Conservation (phyloP, 208 protist genomes). For the Leptomonas seymouri region DNA sequence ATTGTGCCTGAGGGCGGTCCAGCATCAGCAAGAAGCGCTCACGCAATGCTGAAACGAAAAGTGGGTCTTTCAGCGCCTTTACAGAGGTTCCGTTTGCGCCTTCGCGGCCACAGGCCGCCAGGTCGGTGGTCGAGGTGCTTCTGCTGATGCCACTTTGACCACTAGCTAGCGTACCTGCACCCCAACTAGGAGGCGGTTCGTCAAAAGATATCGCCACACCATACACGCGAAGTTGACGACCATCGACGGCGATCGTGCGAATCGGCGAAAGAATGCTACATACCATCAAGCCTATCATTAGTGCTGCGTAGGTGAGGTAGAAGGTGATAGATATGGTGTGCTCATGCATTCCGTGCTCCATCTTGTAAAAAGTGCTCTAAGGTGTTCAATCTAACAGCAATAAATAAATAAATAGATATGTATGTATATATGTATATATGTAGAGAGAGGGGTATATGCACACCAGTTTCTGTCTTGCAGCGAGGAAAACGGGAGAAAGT, state of each 20-base stretch:
- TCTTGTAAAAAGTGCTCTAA: background rate
- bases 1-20: too few relatives aligned
- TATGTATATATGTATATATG: too few relatives aligned
- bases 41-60: too few relatives aligned
- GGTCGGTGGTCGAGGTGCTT: too few relatives aligned
- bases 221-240: constrained; percentile 32
- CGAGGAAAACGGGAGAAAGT: too few relatives aligned
- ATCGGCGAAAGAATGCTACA: constrained; percentile 54
- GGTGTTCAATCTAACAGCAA: background rate
- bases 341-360: constrained; percentile 39
- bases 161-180: background rate
- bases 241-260: constrained; percentile 24
- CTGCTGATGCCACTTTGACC: too few relatives aligned
- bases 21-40: too few relatives aligned
- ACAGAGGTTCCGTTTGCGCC: too few relatives aligned
- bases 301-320: constrained; percentile 39
- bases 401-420: constrained; percentile 22
- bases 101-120: too few relatives aligned
- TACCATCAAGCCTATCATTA: constrained; percentile 49
- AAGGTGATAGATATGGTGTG: constrained; percentile 32
- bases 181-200: constrained; percentile 6
- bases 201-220: constrained; percentile 45
- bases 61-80: too few relatives aligned
- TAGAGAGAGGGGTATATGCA: too few relatives aligned
- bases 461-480: too few relatives aligned